Evolutionary conservation across 495 filamentous ascomycete species (phyloP).

Genomic region (Talaromyces proteolyticus): DNA sequence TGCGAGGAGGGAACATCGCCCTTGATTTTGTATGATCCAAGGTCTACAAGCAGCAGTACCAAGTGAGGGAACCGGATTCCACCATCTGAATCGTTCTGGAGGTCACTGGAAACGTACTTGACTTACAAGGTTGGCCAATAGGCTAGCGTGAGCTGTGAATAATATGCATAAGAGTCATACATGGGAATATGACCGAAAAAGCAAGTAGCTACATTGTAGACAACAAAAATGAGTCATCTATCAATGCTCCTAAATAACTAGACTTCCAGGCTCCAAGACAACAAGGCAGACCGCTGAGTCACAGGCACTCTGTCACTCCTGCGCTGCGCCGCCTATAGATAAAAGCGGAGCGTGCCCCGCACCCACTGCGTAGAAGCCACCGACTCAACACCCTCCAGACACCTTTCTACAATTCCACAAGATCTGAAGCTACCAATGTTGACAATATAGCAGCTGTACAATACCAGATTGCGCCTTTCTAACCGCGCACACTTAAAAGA

Average conservation of each 20-base stretch:
- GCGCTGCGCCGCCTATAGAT: too few relatives aligned
- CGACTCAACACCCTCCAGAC: background rate
- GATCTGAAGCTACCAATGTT: conserved; percentile 1
- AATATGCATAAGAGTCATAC: too few relatives aligned
- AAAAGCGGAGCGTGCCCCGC: conserved; percentile 5
- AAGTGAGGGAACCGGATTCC: background rate
- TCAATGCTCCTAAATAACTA: background rate
- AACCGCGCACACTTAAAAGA: conserved; percentile 1
- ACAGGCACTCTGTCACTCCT: background rate
- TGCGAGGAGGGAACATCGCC: background rate
- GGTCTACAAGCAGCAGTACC: background rate
- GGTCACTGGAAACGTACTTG: too few relatives aligned
- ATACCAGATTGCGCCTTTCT: background rate
- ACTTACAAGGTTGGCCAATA: too few relatives aligned
- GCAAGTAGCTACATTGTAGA: too few relatives aligned
- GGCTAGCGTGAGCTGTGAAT: too few relatives aligned
- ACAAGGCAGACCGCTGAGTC: too few relatives aligned
- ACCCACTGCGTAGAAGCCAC: conserved; percentile 1
- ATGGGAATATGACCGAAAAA: too few relatives aligned
- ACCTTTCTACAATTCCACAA: too few relatives aligned
- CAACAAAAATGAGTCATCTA: background rate
- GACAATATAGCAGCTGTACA: background rate
- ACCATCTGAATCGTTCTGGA: too few relatives aligned
- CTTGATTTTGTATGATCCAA: background rate
- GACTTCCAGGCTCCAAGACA: too few relatives aligned